Evolutionary conservation across 495 filamentous ascomycete genomes (phyloP).

Genomic region (Poronia punctata): DNA sequence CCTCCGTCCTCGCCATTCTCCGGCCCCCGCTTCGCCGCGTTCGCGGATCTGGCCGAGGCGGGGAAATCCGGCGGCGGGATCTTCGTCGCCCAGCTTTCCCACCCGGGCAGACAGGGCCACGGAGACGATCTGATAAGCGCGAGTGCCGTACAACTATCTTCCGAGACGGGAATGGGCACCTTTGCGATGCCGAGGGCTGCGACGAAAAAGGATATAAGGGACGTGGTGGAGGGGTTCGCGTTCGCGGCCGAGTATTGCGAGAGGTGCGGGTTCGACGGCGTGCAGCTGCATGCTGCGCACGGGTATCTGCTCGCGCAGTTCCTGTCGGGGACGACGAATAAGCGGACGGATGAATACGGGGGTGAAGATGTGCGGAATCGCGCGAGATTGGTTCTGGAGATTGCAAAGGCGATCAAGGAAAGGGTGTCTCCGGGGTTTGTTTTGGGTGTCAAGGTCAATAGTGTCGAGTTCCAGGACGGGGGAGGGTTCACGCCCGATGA

Average conservation of each 20-base stretch:
- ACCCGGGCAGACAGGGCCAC: constrained; percentile 53
- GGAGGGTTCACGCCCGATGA: constrained; percentile 51
- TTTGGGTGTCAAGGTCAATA: constrained; percentile 60
- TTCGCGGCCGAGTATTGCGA: constrained; percentile 50
- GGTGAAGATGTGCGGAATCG: constrained; percentile 49
- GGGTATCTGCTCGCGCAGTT: constrained; percentile 65
- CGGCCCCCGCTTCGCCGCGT: constrained; percentile 52
- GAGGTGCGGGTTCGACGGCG: constrained; percentile 53
- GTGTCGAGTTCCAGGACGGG: constrained; percentile 54
- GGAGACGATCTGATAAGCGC: constrained; percentile 49
- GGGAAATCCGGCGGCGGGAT: constrained; percentile 50
- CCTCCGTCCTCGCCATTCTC: constrained; percentile 36
- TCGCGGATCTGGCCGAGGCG: constrained; percentile 42
- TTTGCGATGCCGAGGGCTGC: constrained; percentile 30
- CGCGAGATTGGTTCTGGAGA: constrained; percentile 46
- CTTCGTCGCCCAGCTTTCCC: constrained; percentile 52
- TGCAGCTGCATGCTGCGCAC: constrained; percentile 50
- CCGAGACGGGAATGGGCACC: constrained; percentile 4
- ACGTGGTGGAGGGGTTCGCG: constrained; percentile 44
- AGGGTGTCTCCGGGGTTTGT: constrained; percentile 44
- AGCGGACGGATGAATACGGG: constrained; percentile 55
- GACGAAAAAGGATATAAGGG: constrained; percentile 41
- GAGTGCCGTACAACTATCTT: constrained; percentile 49
- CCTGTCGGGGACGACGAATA: constrained; percentile 52
- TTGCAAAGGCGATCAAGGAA: constrained; percentile 43